phyloP scores from a whole-genome alignment of 805 yeast species.

The Ogataea ramenticola region DNA sequence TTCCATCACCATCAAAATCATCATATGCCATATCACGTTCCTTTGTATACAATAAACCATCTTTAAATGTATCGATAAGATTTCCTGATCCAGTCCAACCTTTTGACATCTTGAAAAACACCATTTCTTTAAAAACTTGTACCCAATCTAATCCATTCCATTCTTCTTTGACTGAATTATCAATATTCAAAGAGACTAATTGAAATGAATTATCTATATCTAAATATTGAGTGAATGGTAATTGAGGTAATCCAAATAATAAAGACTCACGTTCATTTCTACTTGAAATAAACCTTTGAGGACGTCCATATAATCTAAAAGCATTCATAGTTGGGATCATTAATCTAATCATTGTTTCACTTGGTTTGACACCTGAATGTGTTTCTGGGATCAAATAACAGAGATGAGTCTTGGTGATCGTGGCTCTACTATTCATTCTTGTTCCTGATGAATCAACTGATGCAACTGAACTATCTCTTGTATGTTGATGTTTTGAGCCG shows the following conservation, averaged over 20 bases:
- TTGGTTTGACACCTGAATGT: conserved; percentile 65
- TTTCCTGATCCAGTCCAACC: conserved; percentile 31
- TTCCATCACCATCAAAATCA: conserved; percentile 13
- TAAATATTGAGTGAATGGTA: conserved; percentile 61
- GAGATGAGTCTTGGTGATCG: conserved; percentile 20
- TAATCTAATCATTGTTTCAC: conserved; percentile 67
- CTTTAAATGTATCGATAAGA: conserved; percentile 22
- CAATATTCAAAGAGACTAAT: conserved; percentile 23
- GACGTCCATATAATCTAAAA: conserved; percentile 69
- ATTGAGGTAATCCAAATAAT: conserved; percentile 65
- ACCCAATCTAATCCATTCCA: conserved; percentile 29
- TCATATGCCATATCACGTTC: conserved; percentile 11
- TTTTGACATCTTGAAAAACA: conserved; percentile 22
- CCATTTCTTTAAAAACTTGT: conserved; percentile 30
- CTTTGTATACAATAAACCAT: conserved; percentile 23
- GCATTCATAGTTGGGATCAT: conserved; percentile 64
- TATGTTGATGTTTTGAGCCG: conserved; percentile 8
- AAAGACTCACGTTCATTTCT: conserved; percentile 48
- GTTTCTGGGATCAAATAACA: conserved; percentile 49
- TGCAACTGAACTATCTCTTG: conserved; percentile 16
- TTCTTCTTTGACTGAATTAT: conserved; percentile 23
- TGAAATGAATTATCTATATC: conserved; percentile 24
- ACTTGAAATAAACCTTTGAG: conserved; percentile 51
- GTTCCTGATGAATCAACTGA: conserved; percentile 20
- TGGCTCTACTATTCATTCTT: conserved; percentile 11